A percentile compares a stretch with the other conserved stretches of the same genome.
These are phyloP conservation scores for Akanthomyces dipterigenus DNA, from an alignment of 2,329 filamentous ascomycete species.

Conservation along the genomic window DNA sequence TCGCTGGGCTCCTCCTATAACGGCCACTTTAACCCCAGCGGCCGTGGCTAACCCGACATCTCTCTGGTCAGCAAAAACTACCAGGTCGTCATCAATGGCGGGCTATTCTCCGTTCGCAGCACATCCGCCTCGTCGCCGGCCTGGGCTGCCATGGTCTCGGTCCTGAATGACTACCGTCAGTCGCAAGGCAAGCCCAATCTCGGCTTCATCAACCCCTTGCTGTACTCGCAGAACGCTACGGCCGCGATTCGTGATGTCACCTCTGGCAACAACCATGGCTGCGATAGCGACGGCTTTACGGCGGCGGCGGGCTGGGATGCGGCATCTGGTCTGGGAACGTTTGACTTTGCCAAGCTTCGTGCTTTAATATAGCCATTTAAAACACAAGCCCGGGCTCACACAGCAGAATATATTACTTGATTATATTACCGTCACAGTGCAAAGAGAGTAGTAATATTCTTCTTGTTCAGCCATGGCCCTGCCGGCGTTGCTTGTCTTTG, in stretches of 20 bases:
- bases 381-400: no score
- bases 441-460: no score
- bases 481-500: no score
- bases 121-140: constrained; percentile 5
- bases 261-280: constrained; percentile 8
- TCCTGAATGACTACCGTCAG: constrained; percentile 1
- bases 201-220: background rate
- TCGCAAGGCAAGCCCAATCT: background rate
- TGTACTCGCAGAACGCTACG: constrained; percentile 13
- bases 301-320: background rate
- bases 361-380: no score
- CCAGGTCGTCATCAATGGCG: background rate
- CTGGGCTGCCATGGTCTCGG: background rate
- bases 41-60: constrained; percentile 11
- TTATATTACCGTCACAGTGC: no score
- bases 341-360: constrained; percentile 8
- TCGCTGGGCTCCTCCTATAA: background rate
- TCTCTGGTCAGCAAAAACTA: constrained; percentile 3
- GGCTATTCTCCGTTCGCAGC: background rate
- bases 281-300: background rate
- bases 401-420: no score
- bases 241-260: constrained; percentile 11
- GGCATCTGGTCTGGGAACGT: background rate
- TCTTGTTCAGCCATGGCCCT: no score
- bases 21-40: background rate